Percentiles rank a stretch among this genome's conserved stretches.
These are phyloP conservation scores for Clohesyomyces aquaticus DNA, from an alignment of 495 filamentous ascomycete genomes.

Conservation along the genomic window DNA sequence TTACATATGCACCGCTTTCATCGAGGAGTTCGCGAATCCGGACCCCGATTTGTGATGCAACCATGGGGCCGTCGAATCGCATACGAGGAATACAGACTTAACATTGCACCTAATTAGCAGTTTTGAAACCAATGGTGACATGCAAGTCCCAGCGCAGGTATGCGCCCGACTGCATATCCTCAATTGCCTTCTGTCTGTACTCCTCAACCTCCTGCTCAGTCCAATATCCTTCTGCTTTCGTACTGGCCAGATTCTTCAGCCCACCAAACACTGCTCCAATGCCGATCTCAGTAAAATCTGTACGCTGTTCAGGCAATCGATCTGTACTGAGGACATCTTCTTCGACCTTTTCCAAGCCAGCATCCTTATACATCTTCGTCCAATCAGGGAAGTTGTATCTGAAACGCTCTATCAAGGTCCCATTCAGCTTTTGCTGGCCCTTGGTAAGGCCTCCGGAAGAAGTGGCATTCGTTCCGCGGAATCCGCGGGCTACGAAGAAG, in stretches of 20 bases:
- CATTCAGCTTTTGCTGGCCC: constrained; percentile 15
- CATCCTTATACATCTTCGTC: constrained; percentile 16
- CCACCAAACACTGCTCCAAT: constrained; percentile 28
- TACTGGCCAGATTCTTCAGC: constrained; percentile 27
- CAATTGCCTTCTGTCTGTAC: constrained; percentile 13
- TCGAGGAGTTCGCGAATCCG: not conserved
- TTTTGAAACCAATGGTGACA: constrained; percentile 24
- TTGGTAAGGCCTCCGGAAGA: constrained; percentile 21
- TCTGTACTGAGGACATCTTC: constrained; percentile 33
- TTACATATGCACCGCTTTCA: too few species aligned
- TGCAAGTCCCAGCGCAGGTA: constrained; percentile 36
- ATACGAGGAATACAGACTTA: not conserved
- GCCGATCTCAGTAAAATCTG: constrained; percentile 26
- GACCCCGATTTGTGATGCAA: not conserved
- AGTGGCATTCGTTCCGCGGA: constrained; percentile 15
- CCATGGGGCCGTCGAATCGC: not conserved
- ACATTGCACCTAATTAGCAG: not conserved
- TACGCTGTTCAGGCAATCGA: constrained; percentile 22
- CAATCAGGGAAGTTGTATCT: constrained; percentile 29
- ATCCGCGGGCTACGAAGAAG: constrained; percentile 27
- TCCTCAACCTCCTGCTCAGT: constrained; percentile 21
- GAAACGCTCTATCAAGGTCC: constrained; percentile 11
- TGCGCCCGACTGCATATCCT: constrained; percentile 25
- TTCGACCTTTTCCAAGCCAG: constrained; percentile 25
- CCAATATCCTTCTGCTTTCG: constrained; percentile 25